These are phyloP conservation scores for Hyphopichia homilentoma DNA, from an alignment of 805 yeast species.

Conservation along the genomic window DNA sequence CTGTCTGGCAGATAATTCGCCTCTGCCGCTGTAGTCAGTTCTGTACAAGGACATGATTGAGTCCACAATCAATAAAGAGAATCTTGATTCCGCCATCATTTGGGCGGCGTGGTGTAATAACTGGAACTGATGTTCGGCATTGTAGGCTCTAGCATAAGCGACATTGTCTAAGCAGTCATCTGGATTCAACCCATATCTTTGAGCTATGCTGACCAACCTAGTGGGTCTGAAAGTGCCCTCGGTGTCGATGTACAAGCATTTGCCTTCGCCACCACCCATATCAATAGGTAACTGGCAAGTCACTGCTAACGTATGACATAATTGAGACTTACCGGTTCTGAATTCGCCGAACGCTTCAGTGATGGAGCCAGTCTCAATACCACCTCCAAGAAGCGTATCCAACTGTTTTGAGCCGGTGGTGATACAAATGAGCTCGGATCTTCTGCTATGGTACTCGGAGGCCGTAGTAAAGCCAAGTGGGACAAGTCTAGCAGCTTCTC, in stretches of 20 bases:
- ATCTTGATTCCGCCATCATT: constrained; percentile 94
- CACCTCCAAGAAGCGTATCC: constrained; percentile 93
- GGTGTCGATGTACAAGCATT: constrained; percentile 92
- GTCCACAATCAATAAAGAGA: constrained; percentile 88
- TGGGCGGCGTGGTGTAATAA: constrained; percentile 85
- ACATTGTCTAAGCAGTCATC: constrained; percentile 95
- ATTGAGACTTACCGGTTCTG: constrained; percentile 95
- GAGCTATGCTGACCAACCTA: constrained; percentile 83
- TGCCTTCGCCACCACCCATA: constrained; percentile 98
- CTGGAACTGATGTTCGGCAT: constrained; percentile 92
- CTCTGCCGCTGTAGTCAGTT: constrained; percentile 93
- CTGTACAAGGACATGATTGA: constrained; percentile 95
- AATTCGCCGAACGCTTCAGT: constrained; percentile 97
- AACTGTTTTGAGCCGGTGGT: constrained; percentile 95
- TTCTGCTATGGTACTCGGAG: constrained; percentile 83
- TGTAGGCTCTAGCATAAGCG: constrained; percentile 95
- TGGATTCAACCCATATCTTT: constrained; percentile 86
- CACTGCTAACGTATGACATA: constrained; percentile 94
- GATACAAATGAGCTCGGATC: constrained; percentile 86
- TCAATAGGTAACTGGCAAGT: constrained; percentile 95
- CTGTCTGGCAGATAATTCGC: constrained; percentile 93
- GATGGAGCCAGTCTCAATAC: constrained; percentile 94
- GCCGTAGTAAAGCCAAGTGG: constrained; percentile 98
- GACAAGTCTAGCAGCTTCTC: constrained; percentile 80
- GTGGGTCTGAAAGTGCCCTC: constrained; percentile 97